Evolutionary conservation across 257 asterid genomes (phyloP), one percentile per base, ranked within the genome.

Genomic region (Verbascum thapsus): DNA sequence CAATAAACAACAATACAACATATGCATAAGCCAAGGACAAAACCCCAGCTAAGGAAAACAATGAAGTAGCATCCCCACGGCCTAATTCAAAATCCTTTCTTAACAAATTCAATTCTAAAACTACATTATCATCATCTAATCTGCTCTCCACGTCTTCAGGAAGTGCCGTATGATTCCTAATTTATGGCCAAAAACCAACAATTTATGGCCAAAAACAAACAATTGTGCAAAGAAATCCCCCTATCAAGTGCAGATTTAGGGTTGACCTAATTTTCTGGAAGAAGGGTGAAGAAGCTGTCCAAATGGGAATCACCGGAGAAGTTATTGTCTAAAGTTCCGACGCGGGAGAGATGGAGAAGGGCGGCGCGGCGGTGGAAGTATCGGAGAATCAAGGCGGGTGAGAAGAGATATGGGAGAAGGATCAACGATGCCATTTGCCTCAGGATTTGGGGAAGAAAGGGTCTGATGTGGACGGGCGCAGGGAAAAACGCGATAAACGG

Each of bases 241-340:
- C 74, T 77, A 40, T 77, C 83, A 22, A 53, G 37, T 13, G 67
- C 57, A n/a, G n/a, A n/a, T n/a, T n/a, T n/a, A n/a, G n/a, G n/a
- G n/a, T n/a, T n/a, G n/a, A n/a, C n/a, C 13, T 47, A 72, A 13
- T 45, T 74, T 68, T 4, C 26, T 78, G 13, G 80, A n/a, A 19
- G 81, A 37, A 41, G 87, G 81, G 42, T 74, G 70, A 45, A 85
- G 5, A 90, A 83, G 42, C 85, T 83, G 10, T 81, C 90, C 10
- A 74, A 68, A 54, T 86, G 83, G 0, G 83, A 75, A 57, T 80
- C 90, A 1, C 88, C 84, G 43, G 90, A 83, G 77, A 86, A 86
- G 26, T 83, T 90, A 17, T 86, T 88, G 15, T 86, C 88, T 2
- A 80, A 84, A n/a, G n/a, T n/a, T n/a, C n/a, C n/a, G n/a, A n/a